Evolutionary conservation across 306 rosid species (phyloP), one percentile per base, ranked within the genome.

Genomic region (Vicia villosa): DNA sequence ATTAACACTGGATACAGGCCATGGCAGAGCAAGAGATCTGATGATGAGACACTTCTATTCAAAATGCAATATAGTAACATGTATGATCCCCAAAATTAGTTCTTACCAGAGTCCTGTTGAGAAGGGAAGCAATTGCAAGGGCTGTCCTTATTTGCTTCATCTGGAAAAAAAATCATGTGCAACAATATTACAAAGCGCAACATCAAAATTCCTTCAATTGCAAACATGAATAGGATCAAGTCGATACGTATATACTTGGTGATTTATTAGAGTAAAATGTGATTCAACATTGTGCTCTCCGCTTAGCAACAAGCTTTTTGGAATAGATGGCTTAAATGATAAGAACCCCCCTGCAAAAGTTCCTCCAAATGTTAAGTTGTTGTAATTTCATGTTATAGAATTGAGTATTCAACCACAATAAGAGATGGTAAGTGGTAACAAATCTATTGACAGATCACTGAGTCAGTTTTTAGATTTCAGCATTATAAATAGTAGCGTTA

Each of bases 101-200:
- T 75, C 94, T 87, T 81, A 94, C 99, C 95, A 94, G 85, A 8
- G 96, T 88, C 47, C 97, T 93, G 61, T 86, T 87, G 85, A 94
- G 80, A 72, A 94, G 79, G 56, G 91, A 87, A 79, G 99, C 95
- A 83, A 94, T 83, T 9, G 97, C 95, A 70, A 91, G 96, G 49
- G 99, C 97, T 4, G 84, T 87, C 81, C 97, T 86, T 64, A 94
- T 91, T 75, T 91, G 97, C 79, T 88, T 91, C 20, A 86, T 81
- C 99, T 94, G 92, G 70, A 66, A 72, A 65, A 78, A 68, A 47
- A 70, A 28, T 12, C 65, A 76, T 28, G 69, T n/a, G 34, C 34
- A 46, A 50, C 28, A 41, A 73, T 57, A 20, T 68, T 66, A 82
- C 24, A 74, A 58, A 69, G 74, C 56, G 51, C 34, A 58, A 71